phyloP scores from a whole-genome alignment of 106 monocot genomes.

The Dendrobium chrysotoxum region DNA sequence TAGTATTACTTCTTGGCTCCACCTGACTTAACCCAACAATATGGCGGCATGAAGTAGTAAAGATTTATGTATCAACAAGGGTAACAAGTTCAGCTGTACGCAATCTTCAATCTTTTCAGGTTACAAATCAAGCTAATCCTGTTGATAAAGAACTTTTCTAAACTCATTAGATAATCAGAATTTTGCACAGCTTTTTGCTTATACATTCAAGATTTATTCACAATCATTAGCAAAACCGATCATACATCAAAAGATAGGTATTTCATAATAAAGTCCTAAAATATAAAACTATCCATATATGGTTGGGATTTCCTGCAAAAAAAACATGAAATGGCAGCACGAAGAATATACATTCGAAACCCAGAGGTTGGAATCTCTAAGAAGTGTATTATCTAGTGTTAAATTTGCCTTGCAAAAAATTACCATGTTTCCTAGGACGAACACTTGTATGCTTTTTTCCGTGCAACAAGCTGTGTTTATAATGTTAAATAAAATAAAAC shows the following conservation, averaged over 20 bases:
- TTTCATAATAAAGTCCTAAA: background rate
- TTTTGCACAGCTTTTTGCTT: background rate
- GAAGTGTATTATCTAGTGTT: background rate
- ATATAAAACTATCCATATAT: background rate
- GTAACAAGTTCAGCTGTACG: background rate
- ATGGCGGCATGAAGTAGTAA: background rate
- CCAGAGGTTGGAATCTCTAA: background rate
- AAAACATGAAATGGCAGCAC: background rate
- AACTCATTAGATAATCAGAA: background rate
- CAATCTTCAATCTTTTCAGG: background rate
- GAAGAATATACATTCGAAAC: background rate
- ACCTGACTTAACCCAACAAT: background rate
- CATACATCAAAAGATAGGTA: background rate
- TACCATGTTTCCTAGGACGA: background rate
- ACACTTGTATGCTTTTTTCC: background rate
- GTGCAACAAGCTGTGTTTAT: background rate
- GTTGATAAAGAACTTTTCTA: background rate
- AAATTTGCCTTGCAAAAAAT: background rate
- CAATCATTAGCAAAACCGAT: background rate
- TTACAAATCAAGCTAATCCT: background rate
- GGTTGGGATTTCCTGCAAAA: background rate
- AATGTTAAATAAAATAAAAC: background rate
- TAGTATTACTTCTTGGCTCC: background rate
- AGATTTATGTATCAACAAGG: background rate
- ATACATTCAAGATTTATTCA: background rate